Evolutionary conservation across 805 yeast species (phyloP), one percentile per base, ranked within the genome.

Genomic region (Metschnikowia borealis): DNA sequence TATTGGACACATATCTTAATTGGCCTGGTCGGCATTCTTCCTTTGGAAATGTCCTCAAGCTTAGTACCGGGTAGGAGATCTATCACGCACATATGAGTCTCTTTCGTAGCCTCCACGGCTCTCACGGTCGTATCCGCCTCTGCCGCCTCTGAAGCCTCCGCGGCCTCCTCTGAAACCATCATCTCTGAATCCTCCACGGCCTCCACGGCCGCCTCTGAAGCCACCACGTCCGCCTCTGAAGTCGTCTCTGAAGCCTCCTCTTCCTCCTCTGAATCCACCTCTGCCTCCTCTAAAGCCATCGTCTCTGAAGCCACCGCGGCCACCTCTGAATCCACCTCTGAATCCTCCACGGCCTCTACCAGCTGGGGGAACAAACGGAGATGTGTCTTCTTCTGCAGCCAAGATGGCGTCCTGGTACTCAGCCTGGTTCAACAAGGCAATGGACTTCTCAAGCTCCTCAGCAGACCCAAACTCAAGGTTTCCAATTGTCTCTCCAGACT

Each of bases 51-150:
- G 45, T 42, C 45, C 45, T n/a, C 37, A 6, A 42, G 44, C 54
- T 71, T 71, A 81, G 68, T 82, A 84, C 74, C 89, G 83, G 56
- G 85, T 78, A 70, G 90, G 89, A 53, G 90, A 84, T 80, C 89
- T 84, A 66, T 73, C 78, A 62, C 78, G 69, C 49, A 58, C 64
- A 64, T 70, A 73, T 23, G 74, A 68, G 58, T 71, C 76, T 64
- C 75, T 67, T 59, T 78, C 80, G 66, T 76, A 75, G 46, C 54
- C 49, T 35, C 62, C 63, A 45, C 65, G 73, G 58, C 77, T 83
- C 59, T 78, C 57, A 51, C 82, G 74, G 63, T 81, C 74, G 71
- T 70, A 70, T 35, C 77, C 70, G 46, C 73, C 77, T 54, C 74
- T 63, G 56, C 63, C 67, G 43, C 71, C 73, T 57, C 71, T 58